Evolutionary conservation across 2,329 filamentous ascomycete species (phyloP).

Genomic region (Trichoderma afroharzianum): DNA sequence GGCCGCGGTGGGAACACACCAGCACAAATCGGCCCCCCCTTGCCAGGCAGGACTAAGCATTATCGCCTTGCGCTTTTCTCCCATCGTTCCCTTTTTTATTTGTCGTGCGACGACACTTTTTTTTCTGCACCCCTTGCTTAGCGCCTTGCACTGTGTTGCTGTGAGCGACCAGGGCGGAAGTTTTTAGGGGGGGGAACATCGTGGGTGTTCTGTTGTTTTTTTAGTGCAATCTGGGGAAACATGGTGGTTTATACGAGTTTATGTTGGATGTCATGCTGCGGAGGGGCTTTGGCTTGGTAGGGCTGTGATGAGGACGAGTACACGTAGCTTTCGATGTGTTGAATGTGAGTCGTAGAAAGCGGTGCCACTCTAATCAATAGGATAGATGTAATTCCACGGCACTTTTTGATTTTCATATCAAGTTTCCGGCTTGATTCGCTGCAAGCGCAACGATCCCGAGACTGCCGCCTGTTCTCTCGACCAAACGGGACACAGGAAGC

Average conservation of each 20-base stretch:
- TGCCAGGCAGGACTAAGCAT: not conserved
- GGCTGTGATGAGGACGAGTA: not conserved
- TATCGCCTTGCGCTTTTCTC: not conserved
- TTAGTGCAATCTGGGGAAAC: not conserved
- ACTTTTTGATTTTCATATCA: not conserved
- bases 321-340: not conserved
- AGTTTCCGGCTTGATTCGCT: not conserved
- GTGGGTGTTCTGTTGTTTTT: not conserved
- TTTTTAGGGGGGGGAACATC: not conserved
- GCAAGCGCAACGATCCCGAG: not conserved
- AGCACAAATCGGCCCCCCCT: not conserved
- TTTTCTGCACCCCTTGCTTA: conserved; percentile 6
- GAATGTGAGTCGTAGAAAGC: not conserved
- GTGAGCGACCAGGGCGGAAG: not conserved
- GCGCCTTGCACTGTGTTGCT: conserved; percentile 14
- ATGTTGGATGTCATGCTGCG: not conserved
- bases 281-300: not conserved
- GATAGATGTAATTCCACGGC: not conserved
- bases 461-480: not conserved
- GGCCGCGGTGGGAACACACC: not conserved
- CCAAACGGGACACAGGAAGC: not conserved
- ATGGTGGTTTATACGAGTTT: not conserved
- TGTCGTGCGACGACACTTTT: not conserved
- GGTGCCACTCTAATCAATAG: not conserved
- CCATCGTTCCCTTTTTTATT: not conserved